Evolutionary conservation across 352 stramenopile genomes (phyloP), one percentile per base, ranked within the genome.

Genomic region (Lagenidium sp.): DNA sequence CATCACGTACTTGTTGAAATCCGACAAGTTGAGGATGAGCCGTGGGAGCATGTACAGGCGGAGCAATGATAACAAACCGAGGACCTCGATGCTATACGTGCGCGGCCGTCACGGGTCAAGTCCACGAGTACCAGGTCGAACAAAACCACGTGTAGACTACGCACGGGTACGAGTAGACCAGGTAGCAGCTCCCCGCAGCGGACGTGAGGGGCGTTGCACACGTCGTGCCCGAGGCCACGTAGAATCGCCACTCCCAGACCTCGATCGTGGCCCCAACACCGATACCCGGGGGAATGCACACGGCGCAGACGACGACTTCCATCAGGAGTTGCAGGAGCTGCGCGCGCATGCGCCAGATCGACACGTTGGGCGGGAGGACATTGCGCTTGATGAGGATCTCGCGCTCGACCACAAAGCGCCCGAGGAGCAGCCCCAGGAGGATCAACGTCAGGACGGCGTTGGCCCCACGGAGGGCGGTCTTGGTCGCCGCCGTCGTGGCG

Each of bases 21-120:
- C 69, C 8, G 77, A 90, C 31, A 85, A 37, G 22, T 87, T 90
- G 44, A 79, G 71, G 38, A 90, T 69, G 11, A 86, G 49, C 21
- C 77, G 69, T 23, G 74, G 77, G 2, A 85, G 45, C 77, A 85
- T 87, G 41, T 87, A 90, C n/a, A 90, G 44, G 3, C 77, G 68
- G 10, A 85, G 55, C 30, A 90, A 23, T 12, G 67, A 69, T 19
- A 90, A 48, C 43, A 90, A 63, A 0, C 74, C 74, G 15, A 90
- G 42, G 10, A 83, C 57, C 48, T 90, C 72, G 45, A 77, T 74
- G 4, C 76, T 88, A 34, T 12, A 40, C 6, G 18, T n/a, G n/a
- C n/a, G n/a, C n/a, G n/a, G n/a, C n/a, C n/a, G n/a, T n/a, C n/a
- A n/a, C n/a, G n/a, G n/a, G n/a, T n/a, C n/a, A n/a, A n/a, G n/a